Base-by-base conservation (phyloP, 2,329 filamentous ascomycete species). In the Aquanectria penicillioides region DNA sequence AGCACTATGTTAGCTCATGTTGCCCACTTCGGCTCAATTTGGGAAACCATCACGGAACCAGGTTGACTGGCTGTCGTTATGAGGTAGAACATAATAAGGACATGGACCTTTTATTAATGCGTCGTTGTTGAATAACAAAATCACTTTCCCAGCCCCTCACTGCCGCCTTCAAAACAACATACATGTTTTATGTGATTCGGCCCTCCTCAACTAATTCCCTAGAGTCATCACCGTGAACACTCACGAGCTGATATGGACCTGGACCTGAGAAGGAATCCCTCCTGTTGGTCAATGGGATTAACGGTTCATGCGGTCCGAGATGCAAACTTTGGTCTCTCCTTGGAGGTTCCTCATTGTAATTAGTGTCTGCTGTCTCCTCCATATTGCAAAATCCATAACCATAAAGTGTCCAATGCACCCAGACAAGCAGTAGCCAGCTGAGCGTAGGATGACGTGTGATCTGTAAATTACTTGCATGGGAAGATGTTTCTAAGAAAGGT, bases 371-470 rank as follows among this genome's bases (percentile, higher is more conserved):
- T 65, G 65, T 62, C 72, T 68, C 69, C 71, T 70, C 70, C 75
- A 78, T 82, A 82, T 81, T 79, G 81, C 82, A 84, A 84, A 83
- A 84, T 79, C 76, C 79, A 79, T 85, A 86, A 85, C 74, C 80
- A 85, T 85, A 75, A 84, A 81, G 78, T 86, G 81, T 86, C 83
- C 83, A 86, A 86, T 80, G 77, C 81, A 78, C 81, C 78, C 77
- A 72, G 64, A 62, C 75, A 78, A 77, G 79, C 77, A 74, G 77
- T 80, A 80, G 76, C 78, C 74, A 74, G 75, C 73, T 74, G 74
- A 77, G 80, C 74, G 79, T 86, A 86, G 82, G 81, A 85, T 86
- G 82, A 83, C 76, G 75, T 75, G 79, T 81, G 80, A 84, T 80
- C 73, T 77, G 75, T 81, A 82, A 81, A 82, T 81, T 77, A 77